Conservation (phyloP, 345 rosid species). For the Citrus glauca region DNA sequence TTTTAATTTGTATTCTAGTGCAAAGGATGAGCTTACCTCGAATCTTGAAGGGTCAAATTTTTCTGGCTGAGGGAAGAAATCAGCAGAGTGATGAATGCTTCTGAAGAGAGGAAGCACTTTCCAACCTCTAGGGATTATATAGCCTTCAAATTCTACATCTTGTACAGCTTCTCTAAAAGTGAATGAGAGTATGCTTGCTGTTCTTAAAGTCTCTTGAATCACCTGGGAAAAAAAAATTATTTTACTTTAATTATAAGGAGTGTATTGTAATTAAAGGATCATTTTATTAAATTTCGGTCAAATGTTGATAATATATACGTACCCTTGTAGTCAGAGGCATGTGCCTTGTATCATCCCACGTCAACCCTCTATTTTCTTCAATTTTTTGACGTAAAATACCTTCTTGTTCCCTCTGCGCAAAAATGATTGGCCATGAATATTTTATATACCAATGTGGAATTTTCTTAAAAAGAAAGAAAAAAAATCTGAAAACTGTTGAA, state of each 20-base stretch:
- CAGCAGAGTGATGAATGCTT: constrained; percentile 71
- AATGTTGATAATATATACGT: neutral
- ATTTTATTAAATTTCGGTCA: neutral
- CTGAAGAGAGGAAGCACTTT: constrained; percentile 95
- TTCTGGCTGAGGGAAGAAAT: constrained; percentile 69
- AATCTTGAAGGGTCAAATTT: constrained; percentile 89
- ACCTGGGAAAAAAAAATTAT: constrained; percentile 36
- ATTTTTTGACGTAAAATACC: constrained; percentile 41
- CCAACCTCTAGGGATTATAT: constrained; percentile 90
- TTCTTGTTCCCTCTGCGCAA: constrained; percentile 66
- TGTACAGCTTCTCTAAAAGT: constrained; percentile 90
- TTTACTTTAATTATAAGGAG: neutral
- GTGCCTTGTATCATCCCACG: constrained; percentile 86
- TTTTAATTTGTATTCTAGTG: neutral
- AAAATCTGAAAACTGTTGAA: neutral
- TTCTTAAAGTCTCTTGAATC: constrained; percentile 92
- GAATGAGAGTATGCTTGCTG: constrained; percentile 82
- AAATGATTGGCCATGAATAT: neutral
- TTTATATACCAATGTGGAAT: neutral
- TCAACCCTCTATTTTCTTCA: constrained; percentile 51
- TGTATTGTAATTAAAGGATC: neutral
- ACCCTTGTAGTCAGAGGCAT: constrained; percentile 88
- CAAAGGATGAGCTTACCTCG: constrained; percentile 38
- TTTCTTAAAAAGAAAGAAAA: too few relatives aligned
- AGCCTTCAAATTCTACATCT: constrained; percentile 81